A percentile compares a stretch with the other conserved stretches of the same genome.
These are phyloP conservation scores for Phylloporus arenicola DNA, from an alignment of 768 basidiomycete genomes.

Conservation along the genomic window DNA sequence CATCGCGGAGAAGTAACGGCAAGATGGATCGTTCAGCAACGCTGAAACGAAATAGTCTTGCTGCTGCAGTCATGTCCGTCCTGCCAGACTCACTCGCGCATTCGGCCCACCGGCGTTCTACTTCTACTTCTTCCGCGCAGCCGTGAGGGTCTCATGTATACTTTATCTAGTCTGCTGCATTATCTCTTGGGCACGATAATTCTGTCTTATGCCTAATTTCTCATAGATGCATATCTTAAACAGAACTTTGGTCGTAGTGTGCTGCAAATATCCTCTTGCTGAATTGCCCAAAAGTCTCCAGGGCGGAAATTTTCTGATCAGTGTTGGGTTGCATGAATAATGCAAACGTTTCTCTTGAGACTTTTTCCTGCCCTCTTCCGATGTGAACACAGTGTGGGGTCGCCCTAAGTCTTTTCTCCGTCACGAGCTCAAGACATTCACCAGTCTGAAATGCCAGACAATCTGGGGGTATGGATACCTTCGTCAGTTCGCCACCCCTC, in stretches of 20 bases:
- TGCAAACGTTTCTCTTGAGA: conserved; percentile 85
- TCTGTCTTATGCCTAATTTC: conserved; percentile 4
- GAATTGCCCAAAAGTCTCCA: conserved; percentile 85
- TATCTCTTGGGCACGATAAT: conserved; percentile 6
- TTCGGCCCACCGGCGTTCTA: conserved; percentile 37
- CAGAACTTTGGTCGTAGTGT: conserved; percentile 35
- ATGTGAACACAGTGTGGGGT: conserved; percentile 94
- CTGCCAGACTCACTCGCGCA: conserved; percentile 49
- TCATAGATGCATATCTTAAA: conserved; percentile 15
- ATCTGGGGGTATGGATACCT: conserved; percentile 79
- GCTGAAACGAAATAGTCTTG: conserved; percentile 59
- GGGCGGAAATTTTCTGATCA: conserved; percentile 60
- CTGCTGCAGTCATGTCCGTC: conserved; percentile 57
- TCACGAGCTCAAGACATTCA: conserved; percentile 89
- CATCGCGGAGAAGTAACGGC: conserved; percentile 43
- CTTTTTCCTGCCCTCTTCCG: conserved; percentile 45
- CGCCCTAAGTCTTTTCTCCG: conserved; percentile 72
- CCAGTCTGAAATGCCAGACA: conserved; percentile 96
- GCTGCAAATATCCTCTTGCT: conserved; percentile 72
- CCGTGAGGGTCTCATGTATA: conserved; percentile 11
- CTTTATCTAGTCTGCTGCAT: neutral
- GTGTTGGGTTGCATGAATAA: conserved; percentile 88
- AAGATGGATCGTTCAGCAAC: conserved; percentile 32
- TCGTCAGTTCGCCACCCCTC: conserved; percentile 69
- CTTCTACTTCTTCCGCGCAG: conserved; percentile 29